Percentiles rank a stretch among this genome's conserved stretches.
Conservation (phyloP, 2,329 filamentous ascomycete genomes). For the Colletotrichum trifolii region DNA sequence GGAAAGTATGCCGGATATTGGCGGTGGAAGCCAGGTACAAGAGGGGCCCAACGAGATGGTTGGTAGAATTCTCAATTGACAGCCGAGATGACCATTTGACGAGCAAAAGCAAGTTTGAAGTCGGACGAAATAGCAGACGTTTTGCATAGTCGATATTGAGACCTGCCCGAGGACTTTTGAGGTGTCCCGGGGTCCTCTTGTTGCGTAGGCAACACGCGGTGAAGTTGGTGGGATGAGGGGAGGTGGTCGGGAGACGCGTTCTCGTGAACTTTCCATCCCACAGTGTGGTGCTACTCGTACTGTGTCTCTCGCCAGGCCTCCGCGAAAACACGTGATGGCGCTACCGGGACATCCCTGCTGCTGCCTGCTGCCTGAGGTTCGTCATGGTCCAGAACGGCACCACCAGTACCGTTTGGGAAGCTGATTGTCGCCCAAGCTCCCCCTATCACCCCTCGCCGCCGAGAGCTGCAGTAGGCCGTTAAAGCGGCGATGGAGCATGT, state of each 20-base stretch:
- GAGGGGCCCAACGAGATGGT: conserved; percentile 30
- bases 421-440: conserved; percentile 14
- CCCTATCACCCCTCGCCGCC: not conserved
- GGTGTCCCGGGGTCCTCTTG: conserved; percentile 41
- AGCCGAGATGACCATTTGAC: conserved; percentile 15
- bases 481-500: conserved; percentile 20
- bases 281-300: conserved; percentile 28
- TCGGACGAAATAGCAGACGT: conserved; percentile 39
- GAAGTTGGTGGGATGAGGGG: conserved; percentile 48
- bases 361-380: conserved; percentile 29
- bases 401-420: conserved; percentile 16
- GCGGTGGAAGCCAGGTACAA: conserved; percentile 14
- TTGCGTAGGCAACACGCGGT: conserved; percentile 38
- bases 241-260: conserved; percentile 57
- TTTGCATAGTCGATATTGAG: conserved; percentile 17
- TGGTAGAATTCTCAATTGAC: conserved; percentile 12
- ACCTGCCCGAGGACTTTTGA: conserved; percentile 32
- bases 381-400: not conserved
- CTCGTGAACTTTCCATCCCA: conserved; percentile 41
- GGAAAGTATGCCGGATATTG: conserved; percentile 13
- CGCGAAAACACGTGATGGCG: conserved; percentile 57
- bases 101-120: conserved; percentile 28
- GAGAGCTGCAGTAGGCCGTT: conserved; percentile 7
- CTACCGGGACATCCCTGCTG: not conserved
- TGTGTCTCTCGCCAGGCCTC: conserved; percentile 51